Conservation (phyloP, 257 asterid species). For the Fraxinus pennsylvanica region DNA sequence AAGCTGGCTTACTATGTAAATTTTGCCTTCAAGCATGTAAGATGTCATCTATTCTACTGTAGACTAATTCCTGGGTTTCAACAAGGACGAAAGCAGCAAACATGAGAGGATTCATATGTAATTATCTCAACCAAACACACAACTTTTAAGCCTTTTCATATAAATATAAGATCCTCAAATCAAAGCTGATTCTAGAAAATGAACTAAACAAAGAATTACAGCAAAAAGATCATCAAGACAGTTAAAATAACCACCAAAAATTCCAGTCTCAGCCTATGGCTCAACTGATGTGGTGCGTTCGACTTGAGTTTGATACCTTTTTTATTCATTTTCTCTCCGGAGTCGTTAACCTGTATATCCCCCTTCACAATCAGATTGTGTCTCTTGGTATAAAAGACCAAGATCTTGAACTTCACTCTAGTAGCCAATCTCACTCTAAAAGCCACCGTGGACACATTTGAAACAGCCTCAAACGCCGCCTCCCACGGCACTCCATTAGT, state of each 20-base stretch:
- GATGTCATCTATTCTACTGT: neutral
- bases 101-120: too few relatives aligned
- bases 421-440: conserved; percentile 62
- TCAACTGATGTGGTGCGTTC: conserved; percentile 24
- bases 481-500: conserved; percentile 59
- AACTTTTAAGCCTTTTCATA: too few relatives aligned
- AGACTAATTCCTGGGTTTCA: neutral
- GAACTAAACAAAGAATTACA: neutral
- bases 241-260: conserved; percentile 6
- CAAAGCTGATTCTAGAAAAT: neutral
- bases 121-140: too few relatives aligned
- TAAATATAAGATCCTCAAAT: too few relatives aligned
- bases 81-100: neutral
- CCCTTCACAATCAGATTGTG: conserved; percentile 36
- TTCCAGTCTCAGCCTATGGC: conserved; percentile 10
- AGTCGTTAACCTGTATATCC: conserved; percentile 46
- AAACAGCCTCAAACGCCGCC: conserved; percentile 40
- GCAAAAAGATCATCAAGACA: conserved; percentile 21
- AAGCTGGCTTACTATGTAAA: conserved; percentile 18
- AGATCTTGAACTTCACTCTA: conserved; percentile 59
- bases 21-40: conserved; percentile 18
- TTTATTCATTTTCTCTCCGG: conserved; percentile 48
- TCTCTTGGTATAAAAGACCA: conserved; percentile 51
- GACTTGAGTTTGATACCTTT: conserved; percentile 61
- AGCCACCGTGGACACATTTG: conserved; percentile 39